Evolutionary conservation across 192 early-diverging fungal species (phyloP).

Genomic region (Globomyces pollinis-pini): DNA sequence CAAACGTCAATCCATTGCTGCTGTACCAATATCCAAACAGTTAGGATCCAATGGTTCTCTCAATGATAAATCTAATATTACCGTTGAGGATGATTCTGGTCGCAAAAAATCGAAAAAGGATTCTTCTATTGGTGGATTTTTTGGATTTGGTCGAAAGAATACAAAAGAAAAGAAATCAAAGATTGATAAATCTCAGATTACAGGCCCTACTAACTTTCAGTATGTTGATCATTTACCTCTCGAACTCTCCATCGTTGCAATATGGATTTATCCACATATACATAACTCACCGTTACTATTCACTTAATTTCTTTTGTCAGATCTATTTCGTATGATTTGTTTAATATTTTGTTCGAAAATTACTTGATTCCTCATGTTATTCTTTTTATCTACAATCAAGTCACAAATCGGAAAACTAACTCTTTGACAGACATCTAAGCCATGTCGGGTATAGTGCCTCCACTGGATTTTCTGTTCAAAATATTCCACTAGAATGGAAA

Average conservation of each 20-base stretch:
- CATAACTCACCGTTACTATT: no score
- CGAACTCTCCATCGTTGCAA: background rate
- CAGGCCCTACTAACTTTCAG: conserved; percentile 38
- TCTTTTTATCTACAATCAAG: conserved; percentile 23
- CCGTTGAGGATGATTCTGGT: no score
- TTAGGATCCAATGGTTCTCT: background rate
- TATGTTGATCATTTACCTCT: conserved; percentile 11
- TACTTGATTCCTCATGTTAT: background rate
- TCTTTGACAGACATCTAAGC: no score
- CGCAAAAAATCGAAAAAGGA: conserved; percentile 14
- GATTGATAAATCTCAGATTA: conserved; percentile 42
- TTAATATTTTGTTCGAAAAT: no score
- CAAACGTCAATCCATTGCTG: background rate
- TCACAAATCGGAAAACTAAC: no score
- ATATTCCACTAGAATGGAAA: conserved; percentile 51
- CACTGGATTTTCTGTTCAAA: conserved; percentile 39
- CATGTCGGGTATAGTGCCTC: conserved; percentile 44
- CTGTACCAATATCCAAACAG: conserved; percentile 7
- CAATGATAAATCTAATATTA: no score
- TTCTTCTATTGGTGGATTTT: background rate
- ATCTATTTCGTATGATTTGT: no score
- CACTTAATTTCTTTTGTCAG: no score
- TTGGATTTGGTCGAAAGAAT: conserved; percentile 14
- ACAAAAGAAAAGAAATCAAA: conserved; percentile 8
- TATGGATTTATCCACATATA: background rate